A percentile compares a stretch with the other conserved stretches of the same genome.
Conservation (phyloP, 306 rosid species). For the Lagenaria siceraria region DNA sequence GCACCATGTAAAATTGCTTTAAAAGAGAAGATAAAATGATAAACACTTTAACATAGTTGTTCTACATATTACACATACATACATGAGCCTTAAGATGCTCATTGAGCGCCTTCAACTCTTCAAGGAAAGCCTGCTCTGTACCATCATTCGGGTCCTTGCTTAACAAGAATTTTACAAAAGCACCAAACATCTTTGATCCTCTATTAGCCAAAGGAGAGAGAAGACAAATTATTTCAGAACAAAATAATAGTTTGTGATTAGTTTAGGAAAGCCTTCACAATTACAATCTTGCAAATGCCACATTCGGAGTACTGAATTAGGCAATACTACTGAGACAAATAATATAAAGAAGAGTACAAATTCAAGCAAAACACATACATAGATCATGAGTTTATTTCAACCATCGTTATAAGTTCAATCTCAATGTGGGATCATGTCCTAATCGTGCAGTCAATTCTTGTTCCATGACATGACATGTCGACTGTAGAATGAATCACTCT, state of each 20-base stretch:
- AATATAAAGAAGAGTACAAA: background rate
- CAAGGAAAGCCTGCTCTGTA: constrained; percentile 64
- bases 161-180: constrained; percentile 54
- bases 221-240: background rate
- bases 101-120: constrained; percentile 59
- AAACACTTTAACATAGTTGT: background rate
- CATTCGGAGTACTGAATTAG: background rate
- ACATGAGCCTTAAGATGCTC: constrained; percentile 81
- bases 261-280: background rate
- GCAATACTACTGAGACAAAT: background rate
- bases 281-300: background rate
- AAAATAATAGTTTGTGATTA: background rate
- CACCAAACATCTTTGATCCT: constrained; percentile 65
- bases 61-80: constrained; percentile 12
- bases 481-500: background rate
- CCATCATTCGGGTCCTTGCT: constrained; percentile 85
- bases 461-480: background rate
- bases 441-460: background rate
- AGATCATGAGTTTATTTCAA: background rate
- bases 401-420: background rate
- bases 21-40: background rate
- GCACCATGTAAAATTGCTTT: constrained; percentile 13
- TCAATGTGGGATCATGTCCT: background rate
- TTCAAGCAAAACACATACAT: background rate
- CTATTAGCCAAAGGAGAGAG: constrained; percentile 17